Conservation (phyloP, 805 yeast species). For the Saccharomycodes ludwigii region DNA sequence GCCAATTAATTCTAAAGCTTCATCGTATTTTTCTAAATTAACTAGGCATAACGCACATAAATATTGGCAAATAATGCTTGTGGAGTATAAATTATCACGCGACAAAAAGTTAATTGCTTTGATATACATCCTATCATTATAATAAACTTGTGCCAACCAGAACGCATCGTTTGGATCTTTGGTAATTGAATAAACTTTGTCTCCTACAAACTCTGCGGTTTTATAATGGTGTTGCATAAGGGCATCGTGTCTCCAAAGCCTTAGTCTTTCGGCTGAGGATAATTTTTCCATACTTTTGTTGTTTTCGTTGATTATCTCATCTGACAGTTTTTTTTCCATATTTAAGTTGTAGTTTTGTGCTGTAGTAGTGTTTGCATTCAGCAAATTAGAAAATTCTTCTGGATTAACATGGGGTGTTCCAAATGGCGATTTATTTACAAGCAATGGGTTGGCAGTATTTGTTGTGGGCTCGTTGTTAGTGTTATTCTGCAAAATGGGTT, state of each 20-base stretch:
- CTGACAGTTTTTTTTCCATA: too few species aligned
- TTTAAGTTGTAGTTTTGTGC: too few species aligned
- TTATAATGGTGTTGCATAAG: conserved; percentile 80
- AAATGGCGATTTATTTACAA: too few species aligned
- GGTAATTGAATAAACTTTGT: conserved; percentile 75
- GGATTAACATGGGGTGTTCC: too few species aligned
- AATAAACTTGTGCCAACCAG: conserved; percentile 90
- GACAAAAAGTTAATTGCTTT: conserved; percentile 65
- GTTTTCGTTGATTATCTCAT: too few species aligned
- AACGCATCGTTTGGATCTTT: conserved; percentile 87
- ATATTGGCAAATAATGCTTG: conserved; percentile 66
- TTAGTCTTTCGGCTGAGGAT: conserved; percentile 74
- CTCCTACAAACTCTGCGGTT: conserved; percentile 87
- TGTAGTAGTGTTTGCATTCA: too few species aligned
- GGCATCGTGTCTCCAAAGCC: conserved; percentile 92
- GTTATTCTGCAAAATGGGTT: too few species aligned
- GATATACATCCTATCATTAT: conserved; percentile 59
- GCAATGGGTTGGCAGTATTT: too few species aligned
- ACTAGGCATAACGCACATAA: conserved; percentile 64
- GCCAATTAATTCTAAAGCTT: conserved; percentile 77
- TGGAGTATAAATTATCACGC: conserved; percentile 38
- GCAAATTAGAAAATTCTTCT: too few species aligned
- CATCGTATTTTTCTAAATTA: conserved; percentile 70
- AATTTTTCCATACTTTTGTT: too few species aligned
- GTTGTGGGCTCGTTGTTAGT: too few species aligned